Percentiles rank a stretch among this genome's conserved stretches.
These are phyloP conservation scores for Coemansia sp. DNA, from an alignment of 192 early-diverging fungal species.

Conservation along the genomic window DNA sequence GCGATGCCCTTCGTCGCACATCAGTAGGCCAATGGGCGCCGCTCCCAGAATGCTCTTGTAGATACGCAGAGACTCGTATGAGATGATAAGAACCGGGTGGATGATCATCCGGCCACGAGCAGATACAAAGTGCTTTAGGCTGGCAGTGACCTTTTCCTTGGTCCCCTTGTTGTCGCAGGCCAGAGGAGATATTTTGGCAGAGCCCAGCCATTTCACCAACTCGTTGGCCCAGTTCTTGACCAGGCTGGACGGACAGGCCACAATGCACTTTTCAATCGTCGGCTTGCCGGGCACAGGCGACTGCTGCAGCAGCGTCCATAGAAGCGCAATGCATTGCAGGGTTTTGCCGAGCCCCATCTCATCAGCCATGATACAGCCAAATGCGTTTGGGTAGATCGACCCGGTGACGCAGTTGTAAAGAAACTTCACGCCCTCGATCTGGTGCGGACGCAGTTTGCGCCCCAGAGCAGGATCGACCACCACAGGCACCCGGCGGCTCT, in stretches of 20 bases:
- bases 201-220: conserved; percentile 92
- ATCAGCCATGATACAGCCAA: conserved; percentile 99
- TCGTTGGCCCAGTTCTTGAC: conserved; percentile 99
- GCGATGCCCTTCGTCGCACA: conserved; percentile 98
- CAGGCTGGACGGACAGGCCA: conserved; percentile 92
- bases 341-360: conserved; percentile 94
- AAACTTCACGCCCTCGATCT: conserved; percentile 95
- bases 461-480: conserved; percentile 86
- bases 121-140: conserved; percentile 74
- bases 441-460: conserved; percentile 87
- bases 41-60: conserved; percentile 73
- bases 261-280: conserved; percentile 94
- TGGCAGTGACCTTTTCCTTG: conserved; percentile 77
- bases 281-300: conserved; percentile 84
- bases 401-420: conserved; percentile 94
- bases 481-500: conserved; percentile 55
- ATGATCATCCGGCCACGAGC: conserved; percentile 82
- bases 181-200: conserved; percentile 72
- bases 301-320: conserved; percentile 97
- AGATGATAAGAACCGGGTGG: conserved; percentile 94
- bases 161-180: conserved; percentile 87
- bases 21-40: conserved; percentile 82
- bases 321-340: conserved; percentile 85
- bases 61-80: conserved; percentile 90
- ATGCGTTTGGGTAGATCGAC: conserved; percentile 62